Conservation (phyloP, 257 asterid species). For the Dorcoceras hygrometricum region DNA sequence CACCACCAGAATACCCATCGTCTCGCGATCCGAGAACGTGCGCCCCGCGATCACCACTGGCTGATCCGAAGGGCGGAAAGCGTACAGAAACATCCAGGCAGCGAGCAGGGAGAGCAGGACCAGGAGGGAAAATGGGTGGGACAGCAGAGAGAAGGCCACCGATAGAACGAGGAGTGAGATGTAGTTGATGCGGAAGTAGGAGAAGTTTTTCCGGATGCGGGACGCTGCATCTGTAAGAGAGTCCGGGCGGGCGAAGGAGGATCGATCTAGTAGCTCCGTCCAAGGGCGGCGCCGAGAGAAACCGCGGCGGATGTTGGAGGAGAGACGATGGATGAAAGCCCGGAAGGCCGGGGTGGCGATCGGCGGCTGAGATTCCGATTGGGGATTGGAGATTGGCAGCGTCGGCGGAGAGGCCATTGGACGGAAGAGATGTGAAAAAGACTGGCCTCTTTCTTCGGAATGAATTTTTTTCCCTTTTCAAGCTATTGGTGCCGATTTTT, state of each 20-base stretch:
- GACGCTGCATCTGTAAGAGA: slow-evolving; percentile 49
- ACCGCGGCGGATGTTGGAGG: no score
- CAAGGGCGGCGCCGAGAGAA: slow-evolving; percentile 61
- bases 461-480: no score
- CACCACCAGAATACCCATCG: slow-evolving; percentile 36
- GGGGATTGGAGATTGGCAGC: slow-evolving; percentile 50
- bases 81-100: slow-evolving; percentile 44
- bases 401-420: slow-evolving; percentile 43
- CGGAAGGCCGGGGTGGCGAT: slow-evolving; percentile 49
- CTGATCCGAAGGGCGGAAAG: slow-evolving; percentile 49
- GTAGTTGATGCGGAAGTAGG: slow-evolving; percentile 53
- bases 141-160: slow-evolving; percentile 46
- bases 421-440: no score
- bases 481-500: no score
- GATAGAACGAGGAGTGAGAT: slow-evolving; percentile 35
- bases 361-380: slow-evolving; percentile 32
- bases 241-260: slow-evolving; percentile 50
- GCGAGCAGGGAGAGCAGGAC: slow-evolving; percentile 41
- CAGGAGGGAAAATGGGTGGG: slow-evolving; percentile 50
- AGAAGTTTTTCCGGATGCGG: slow-evolving; percentile 38
- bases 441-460: no score
- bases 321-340: slow-evolving; percentile 38
- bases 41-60: slow-evolving; percentile 43
- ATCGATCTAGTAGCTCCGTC: slow-evolving; percentile 46
- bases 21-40: slow-evolving; percentile 46